Evolutionary conservation across 306 rosid species (phyloP).

Genomic region (Erythrophleum fordii): DNA sequence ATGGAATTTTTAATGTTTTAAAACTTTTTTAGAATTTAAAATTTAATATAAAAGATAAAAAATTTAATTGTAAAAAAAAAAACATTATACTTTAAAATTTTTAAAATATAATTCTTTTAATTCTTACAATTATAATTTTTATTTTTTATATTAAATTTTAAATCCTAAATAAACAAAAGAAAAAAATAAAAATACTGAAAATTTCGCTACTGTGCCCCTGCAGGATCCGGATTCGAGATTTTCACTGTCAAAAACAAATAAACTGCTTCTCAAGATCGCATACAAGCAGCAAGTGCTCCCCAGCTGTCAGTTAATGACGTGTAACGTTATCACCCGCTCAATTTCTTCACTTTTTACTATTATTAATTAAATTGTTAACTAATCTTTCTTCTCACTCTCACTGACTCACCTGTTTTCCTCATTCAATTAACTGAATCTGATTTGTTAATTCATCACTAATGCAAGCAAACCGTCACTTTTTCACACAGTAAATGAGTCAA

Average conservation of each 20-base stretch:
- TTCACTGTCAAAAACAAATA: slow-evolving; percentile 6
- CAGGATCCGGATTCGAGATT: too few species aligned
- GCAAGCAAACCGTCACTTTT: background rate
- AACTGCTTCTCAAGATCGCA: too few species aligned
- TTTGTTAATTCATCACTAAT: background rate
- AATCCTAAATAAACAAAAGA: too few species aligned
- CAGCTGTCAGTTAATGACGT: slow-evolving; percentile 12
- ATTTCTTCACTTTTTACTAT: background rate
- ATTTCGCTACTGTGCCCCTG: too few species aligned
- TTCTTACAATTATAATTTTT: too few species aligned
- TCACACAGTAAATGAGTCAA: background rate
- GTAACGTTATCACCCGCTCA: background rate
- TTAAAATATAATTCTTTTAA: too few species aligned
- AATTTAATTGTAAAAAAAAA: too few species aligned
- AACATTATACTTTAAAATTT: too few species aligned
- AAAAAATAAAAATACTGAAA: background rate
- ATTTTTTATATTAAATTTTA: too few species aligned
- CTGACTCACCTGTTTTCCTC: background rate
- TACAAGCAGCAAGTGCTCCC: background rate
- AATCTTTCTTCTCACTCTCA: background rate
- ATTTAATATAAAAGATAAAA: too few species aligned
- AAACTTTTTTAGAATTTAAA: too few species aligned
- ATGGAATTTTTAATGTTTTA: too few species aligned
- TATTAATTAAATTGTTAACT: background rate
- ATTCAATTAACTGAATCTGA: background rate